Evolutionary conservation across 2,329 filamentous ascomycete species (phyloP), one percentile per base, ranked within the genome.

Genomic region (Fusarium tuaranense): DNA sequence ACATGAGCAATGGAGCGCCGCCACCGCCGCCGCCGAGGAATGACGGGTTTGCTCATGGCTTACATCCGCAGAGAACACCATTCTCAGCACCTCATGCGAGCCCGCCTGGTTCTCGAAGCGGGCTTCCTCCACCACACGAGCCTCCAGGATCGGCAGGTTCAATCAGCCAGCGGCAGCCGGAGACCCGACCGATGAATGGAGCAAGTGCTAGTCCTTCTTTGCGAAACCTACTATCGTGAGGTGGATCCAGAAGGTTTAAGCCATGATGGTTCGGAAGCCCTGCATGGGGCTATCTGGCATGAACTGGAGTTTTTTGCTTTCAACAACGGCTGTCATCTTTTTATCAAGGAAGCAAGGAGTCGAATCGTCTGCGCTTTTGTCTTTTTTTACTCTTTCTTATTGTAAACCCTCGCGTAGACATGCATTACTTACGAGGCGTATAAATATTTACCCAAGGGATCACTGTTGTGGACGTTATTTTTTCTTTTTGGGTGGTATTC

Each of bases 191-290:
- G 36, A 83, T 87, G 34, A 89, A 88, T 61, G 92, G 92, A n/a
- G 93, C 93, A 5, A 95, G 93, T 78, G 92, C 93, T 18, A 95
- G 92, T 78, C 93, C 93, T 13, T 95, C 93, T 12, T 82, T 95
- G 71, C 90, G 92, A 76, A 95, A 95, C 78, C 82, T 95, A 59
- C 87, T 95, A 64, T 92, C 90, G 58, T 94, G 83, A 84, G 20
- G 27, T 18, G 18, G 16, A 36, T 5, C 25, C 36, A 32, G 25
- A 27, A 58, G 27, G 22, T 9, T 57, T 36, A 32, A 64, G 62
- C 25, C 22, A 34, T 39, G n/a, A 30, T 20, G 30, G 32, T 10
- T 25, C n/a, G 41, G 32, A 46, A 32, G 30, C 32, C 44, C 27
- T 39, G 22, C 18, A 20, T 51, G 27, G 61, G 22, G 38, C 34